phyloP scores from a whole-genome alignment of 164 flowering plant genomes.

The Macadamia integrifolia region DNA sequence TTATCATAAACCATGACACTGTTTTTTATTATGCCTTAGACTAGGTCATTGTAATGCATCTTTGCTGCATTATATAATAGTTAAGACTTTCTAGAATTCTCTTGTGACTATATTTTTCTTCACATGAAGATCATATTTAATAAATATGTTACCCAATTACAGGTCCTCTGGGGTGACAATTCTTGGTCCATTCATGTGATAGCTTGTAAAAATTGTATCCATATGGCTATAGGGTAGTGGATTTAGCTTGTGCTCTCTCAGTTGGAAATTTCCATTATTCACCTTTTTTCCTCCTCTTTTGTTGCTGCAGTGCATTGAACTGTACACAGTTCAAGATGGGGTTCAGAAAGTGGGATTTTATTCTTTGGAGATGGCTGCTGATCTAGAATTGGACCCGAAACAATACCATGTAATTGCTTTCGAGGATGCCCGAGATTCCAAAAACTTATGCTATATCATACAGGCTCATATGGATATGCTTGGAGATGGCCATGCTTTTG shows the following conservation, averaged over 20 bases:
- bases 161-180: no score
- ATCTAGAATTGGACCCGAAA: conserved; percentile 86
- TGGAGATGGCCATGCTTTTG: conserved; percentile 77
- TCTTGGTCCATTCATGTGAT: no score
- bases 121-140: no score
- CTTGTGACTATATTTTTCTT: no score
- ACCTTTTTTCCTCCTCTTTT: conserved; percentile 1
- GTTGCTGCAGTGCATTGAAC: conserved; percentile 72
- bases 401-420: conserved; percentile 84
- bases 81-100: no score
- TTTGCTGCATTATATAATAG: no score
- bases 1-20: not conserved
- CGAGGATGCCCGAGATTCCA: conserved; percentile 72
- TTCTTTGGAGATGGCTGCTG: conserved; percentile 89
- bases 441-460: conserved; percentile 73
- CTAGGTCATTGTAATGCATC: not conserved
- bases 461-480: conserved; percentile 86
- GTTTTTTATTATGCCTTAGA: not conserved
- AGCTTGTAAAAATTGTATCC: no score
- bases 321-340: conserved; percentile 57
- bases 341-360: conserved; percentile 64
- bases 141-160: no score
- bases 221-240: no score
- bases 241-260: no score
- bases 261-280: not conserved